A percentile compares a stretch with the other conserved stretches of the same genome.
Conservation (phyloP, 768 basidiomycete species). For the Megacollybia marginata region DNA sequence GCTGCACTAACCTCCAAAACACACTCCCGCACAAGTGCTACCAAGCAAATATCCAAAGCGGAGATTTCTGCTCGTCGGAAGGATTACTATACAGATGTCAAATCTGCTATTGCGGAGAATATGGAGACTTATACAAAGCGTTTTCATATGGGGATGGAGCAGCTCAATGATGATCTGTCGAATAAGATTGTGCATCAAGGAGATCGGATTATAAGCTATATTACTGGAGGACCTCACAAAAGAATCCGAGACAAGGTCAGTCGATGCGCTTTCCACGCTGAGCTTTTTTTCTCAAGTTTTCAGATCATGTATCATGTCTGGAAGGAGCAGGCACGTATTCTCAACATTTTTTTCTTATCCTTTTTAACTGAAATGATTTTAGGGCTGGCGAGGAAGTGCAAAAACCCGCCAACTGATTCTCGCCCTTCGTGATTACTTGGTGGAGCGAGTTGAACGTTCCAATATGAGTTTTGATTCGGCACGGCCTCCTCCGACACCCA, state of each 20-base stretch:
- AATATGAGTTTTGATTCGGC: not conserved
- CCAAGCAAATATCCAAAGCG: not conserved
- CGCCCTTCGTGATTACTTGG: constrained; percentile 4
- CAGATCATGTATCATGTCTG: constrained; percentile 5
- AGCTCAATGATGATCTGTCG: not conserved
- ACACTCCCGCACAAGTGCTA: not conserved
- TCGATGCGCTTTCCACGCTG: not conserved
- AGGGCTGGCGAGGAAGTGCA: constrained; percentile 6
- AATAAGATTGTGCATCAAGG: constrained; percentile 1
- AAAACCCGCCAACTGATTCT: constrained; percentile 5
- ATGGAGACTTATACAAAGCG: constrained; percentile 3
- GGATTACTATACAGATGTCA: not conserved
- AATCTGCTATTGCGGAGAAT: not conserved
- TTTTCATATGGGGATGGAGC: not conserved
- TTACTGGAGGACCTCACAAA: constrained; percentile 1
- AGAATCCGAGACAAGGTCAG: constrained; percentile 1
- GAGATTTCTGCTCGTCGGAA: not conserved
- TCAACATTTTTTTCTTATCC: too few species aligned
- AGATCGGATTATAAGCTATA: constrained; percentile 1
- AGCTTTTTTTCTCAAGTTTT: not conserved
- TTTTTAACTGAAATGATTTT: too few species aligned
- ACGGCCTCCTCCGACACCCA: not conserved
- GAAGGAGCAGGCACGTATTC: constrained; percentile 4
- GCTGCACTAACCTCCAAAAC: not conserved
- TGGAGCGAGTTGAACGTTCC: constrained; percentile 1